These are phyloP conservation scores for Penicillium sp. DNA, from an alignment of 2,329 filamentous ascomycete genomes.

Conservation along the genomic window DNA sequence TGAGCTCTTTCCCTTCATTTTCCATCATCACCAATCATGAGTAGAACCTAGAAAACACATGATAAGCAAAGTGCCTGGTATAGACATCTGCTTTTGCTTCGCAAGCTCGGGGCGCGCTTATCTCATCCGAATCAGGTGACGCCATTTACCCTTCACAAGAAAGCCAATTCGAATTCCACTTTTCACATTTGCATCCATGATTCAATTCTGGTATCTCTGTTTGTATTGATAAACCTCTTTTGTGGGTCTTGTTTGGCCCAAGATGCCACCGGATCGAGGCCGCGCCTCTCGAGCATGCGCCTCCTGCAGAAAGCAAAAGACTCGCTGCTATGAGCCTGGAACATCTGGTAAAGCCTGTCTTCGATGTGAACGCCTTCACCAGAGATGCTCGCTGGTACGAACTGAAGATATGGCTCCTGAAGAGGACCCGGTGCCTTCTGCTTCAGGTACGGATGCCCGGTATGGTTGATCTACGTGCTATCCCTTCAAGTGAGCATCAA, in stretches of 20 bases:
- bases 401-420: not conserved
- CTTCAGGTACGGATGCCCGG: slow-evolving; percentile 15
- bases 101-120: slow-evolving; percentile 14
- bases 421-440: slow-evolving; percentile 2
- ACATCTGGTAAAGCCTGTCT: slow-evolving; percentile 33
- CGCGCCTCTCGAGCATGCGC: slow-evolving; percentile 36
- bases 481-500: not conserved
- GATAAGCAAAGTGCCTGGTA: not conserved
- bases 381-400: slow-evolving; percentile 34
- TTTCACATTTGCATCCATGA: not conserved
- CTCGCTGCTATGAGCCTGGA: slow-evolving; percentile 41
- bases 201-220: not conserved
- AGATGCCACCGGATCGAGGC: slow-evolving; percentile 20
- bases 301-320: slow-evolving; percentile 43
- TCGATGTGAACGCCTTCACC: slow-evolving; percentile 37
- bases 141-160: slow-evolving; percentile 1
- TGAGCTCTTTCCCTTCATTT: not conserved
- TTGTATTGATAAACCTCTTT: too few species aligned
- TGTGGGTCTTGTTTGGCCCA: not conserved
- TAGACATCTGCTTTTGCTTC: not conserved
- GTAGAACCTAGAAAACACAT: not conserved
- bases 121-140: slow-evolving; percentile 20
- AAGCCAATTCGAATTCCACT: not conserved
- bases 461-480: slow-evolving; percentile 1
- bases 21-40: not conserved